Base-by-base conservation (phyloP, 345 rosid genomes). In the Ceriops tagal region DNA sequence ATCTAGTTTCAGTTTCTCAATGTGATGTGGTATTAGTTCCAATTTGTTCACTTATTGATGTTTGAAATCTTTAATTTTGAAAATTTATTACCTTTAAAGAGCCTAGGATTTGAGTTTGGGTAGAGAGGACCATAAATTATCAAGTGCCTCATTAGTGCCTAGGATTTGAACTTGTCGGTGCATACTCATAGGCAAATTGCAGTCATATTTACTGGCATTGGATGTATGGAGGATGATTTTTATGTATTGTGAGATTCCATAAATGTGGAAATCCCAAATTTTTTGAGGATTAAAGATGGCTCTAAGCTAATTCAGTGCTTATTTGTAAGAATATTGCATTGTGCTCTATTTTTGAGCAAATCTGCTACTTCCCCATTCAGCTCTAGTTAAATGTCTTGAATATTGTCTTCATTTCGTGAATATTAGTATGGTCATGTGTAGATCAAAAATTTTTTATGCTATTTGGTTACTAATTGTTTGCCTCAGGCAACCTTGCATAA, bases 401-500 rank as follows among this genome's bases (percentile, higher is more conserved):
- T 11, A 31, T 28, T 63, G 21, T 0, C 1, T 7, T 26, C 27
- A 32, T 35, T 10, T 34, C 32, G 1, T 32, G 30, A 49, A 58
- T 32, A 15, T 56, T 16, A 57, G 49, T 20, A 58, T 58, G 8
- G 51, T 62, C 35, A 18, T 64, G 5, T 9, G 20, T 1, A 22
- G 7, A 64, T 65, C 18, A 31, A 21, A 62, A 49, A 56, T 27
- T 58, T 22, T 63, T 43, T 52, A 31, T 11, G 53, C 4, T 20
- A 1, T n/a, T 55, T 35, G 7, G 20, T 46, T 53, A 27, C 53
- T 58, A 74, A 22, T 60, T 74, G 18, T 43, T 43, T 43, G 49
- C 49, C 73, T 39, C 78, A 95, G 99, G 98, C 99, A 27, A 90
- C 98, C 69, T 86, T 92, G 85, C 96, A 88, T 68, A 83, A 86